Percentiles rank a stretch among this genome's conserved stretches.
These are phyloP conservation scores for Naganishia cerealis DNA, from an alignment of 1,284 basidiomycete species.

Conservation along the genomic window DNA sequence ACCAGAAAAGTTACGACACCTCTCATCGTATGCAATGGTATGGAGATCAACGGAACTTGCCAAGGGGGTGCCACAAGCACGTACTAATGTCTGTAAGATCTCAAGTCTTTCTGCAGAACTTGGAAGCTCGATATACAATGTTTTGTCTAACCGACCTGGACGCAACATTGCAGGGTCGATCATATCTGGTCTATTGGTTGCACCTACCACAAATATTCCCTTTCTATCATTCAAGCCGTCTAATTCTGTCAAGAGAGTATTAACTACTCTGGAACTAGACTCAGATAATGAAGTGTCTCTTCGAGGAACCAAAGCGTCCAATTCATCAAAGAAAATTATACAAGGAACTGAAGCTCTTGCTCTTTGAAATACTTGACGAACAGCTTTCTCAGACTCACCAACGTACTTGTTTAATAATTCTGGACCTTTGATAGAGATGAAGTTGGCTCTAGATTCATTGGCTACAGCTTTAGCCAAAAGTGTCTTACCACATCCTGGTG, in stretches of 20 bases:
- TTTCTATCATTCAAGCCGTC: constrained; percentile 89
- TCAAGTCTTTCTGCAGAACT: constrained; percentile 78
- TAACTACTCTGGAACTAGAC: constrained; percentile 93
- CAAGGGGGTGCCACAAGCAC: too few relatives aligned
- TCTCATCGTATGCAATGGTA: too few relatives aligned
- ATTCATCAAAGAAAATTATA: constrained; percentile 99
- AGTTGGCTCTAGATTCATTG: constrained; percentile 89
- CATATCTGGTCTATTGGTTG: constrained; percentile 98
- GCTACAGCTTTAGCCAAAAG: constrained; percentile 94
- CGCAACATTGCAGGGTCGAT: constrained; percentile 98
- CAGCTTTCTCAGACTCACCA: constrained; percentile 92
- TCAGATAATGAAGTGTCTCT: constrained; percentile 63
- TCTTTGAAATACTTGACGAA: constrained; percentile 94
- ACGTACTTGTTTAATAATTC: constrained; percentile 98
- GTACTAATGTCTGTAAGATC: too few relatives aligned
- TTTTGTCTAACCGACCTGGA: constrained; percentile 91
- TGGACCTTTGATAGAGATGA: constrained; percentile 95
- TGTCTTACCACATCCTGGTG: constrained; percentile 96
- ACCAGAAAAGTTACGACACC: too few relatives aligned
- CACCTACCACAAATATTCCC: constrained; percentile 91
- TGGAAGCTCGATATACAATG: constrained; percentile 95
- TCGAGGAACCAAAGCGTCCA: constrained; percentile 91
- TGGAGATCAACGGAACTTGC: too few relatives aligned
- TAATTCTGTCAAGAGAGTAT: constrained; percentile 92
- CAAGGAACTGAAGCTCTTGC: constrained; percentile 94